These are phyloP conservation scores for Ogataea philodendri DNA, from an alignment of 805 yeast genomes.

Conservation along the genomic window DNA sequence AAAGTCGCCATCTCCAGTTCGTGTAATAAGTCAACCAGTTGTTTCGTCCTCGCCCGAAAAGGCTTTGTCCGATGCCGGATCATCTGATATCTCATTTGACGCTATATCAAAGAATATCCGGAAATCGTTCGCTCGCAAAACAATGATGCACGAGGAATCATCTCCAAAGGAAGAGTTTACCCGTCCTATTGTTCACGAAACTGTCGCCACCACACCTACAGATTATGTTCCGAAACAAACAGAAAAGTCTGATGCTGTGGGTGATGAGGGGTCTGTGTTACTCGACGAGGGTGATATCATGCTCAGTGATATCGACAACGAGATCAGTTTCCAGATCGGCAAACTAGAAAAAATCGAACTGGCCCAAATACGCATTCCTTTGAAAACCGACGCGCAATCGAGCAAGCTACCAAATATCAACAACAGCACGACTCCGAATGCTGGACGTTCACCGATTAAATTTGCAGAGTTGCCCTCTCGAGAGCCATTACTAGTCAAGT, in stretches of 20 bases:
- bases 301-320: constrained; percentile 27
- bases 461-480: constrained; percentile 35
- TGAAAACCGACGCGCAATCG: constrained; percentile 17
- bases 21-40: not conserved
- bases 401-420: constrained; percentile 18
- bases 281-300: constrained; percentile 20
- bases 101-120: constrained; percentile 32
- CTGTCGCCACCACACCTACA: constrained; percentile 7
- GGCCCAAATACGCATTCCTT: constrained; percentile 26
- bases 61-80: not conserved
- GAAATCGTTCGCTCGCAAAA: constrained; percentile 31
- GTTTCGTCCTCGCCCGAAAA: not conserved
- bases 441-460: constrained; percentile 30
- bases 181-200: constrained; percentile 4
- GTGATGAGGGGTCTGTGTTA: constrained; percentile 8
- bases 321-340: constrained; percentile 27
- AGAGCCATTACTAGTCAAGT: constrained; percentile 31
- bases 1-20: not conserved
- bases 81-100: constrained; percentile 30
- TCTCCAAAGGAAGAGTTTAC: constrained; percentile 6
- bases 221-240: constrained; percentile 5
- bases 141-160: constrained; percentile 9
- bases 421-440: constrained; percentile 24
- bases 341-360: constrained; percentile 32
- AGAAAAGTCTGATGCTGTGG: not conserved